A percentile compares a stretch with the other conserved stretches of the same genome.
Evolutionary conservation across 805 yeast genomes (phyloP).

Genomic region (Alloascoidea africana): DNA sequence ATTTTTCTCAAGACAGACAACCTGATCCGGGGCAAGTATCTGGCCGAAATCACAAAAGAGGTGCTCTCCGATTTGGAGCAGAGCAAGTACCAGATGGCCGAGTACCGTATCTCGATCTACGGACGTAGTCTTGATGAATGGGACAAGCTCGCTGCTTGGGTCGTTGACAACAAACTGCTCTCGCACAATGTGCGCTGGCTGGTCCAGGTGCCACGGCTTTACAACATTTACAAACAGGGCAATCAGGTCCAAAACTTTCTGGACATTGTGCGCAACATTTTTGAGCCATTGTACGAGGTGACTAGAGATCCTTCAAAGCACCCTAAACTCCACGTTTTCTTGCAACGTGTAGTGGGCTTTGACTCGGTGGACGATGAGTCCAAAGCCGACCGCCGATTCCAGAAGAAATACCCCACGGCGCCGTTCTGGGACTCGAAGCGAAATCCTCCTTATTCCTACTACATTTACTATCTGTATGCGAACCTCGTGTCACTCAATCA

Average conservation of each 20-base stretch:
- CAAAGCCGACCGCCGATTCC: constrained; percentile 72
- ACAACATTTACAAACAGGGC: constrained; percentile 72
- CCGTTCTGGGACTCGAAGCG: constrained; percentile 58
- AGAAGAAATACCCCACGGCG: constrained; percentile 77
- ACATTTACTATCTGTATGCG: constrained; percentile 76
- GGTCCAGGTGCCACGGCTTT: constrained; percentile 87
- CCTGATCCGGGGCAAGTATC: constrained; percentile 71
- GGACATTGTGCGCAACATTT: constrained; percentile 64
- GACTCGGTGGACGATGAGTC: constrained; percentile 98
- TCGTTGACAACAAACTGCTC: constrained; percentile 78
- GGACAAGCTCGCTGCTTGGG: constrained; percentile 94
- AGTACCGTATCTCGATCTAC: constrained; percentile 86
- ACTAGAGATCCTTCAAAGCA: constrained; percentile 70
- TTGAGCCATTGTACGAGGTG: constrained; percentile 83
- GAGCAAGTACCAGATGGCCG: constrained; percentile 95
- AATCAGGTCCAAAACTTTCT: constrained; percentile 58
- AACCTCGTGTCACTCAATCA: constrained; percentile 77
- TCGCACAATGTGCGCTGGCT: constrained; percentile 96
- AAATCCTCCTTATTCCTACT: constrained; percentile 97
- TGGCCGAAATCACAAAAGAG: constrained; percentile 89
- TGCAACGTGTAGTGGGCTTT: constrained; percentile 92
- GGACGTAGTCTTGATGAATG: constrained; percentile 87
- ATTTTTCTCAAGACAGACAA: constrained; percentile 93
- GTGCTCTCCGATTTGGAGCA: constrained; percentile 90
- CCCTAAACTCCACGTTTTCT: constrained; percentile 81